phyloP scores from a whole-genome alignment of 2,329 filamentous ascomycete genomes.

The Diaporthe caulivora region DNA sequence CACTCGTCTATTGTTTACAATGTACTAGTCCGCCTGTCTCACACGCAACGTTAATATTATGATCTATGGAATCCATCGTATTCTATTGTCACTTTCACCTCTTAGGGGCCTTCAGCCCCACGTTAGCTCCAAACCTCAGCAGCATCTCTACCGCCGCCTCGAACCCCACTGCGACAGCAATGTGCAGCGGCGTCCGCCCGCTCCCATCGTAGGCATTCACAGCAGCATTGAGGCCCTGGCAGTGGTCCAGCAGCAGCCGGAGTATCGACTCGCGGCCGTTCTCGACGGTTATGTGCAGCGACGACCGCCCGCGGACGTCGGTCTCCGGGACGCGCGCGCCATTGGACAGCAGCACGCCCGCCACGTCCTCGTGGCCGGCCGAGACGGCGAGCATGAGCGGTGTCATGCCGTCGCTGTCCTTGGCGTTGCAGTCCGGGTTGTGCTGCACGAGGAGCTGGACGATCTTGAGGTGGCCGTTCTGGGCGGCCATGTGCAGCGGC shows the following conservation, averaged over 20 bases:
- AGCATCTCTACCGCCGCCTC: constrained; percentile 40
- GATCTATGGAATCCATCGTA: background rate
- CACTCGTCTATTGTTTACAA: background rate
- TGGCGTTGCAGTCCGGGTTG: constrained; percentile 41
- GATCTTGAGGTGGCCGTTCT: constrained; percentile 41
- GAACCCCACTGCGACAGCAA: constrained; percentile 39
- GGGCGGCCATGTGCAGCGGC: constrained; percentile 43
- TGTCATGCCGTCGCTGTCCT: constrained; percentile 5
- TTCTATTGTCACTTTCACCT: background rate
- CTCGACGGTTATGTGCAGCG: background rate
- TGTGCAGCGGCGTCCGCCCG: constrained; percentile 43
- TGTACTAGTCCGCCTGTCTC: background rate
- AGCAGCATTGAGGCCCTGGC: background rate
- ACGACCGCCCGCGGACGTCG: background rate
- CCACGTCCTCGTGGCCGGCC: background rate
- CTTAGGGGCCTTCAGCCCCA: background rate
- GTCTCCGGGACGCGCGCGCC: background rate
- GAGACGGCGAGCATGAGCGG: background rate
- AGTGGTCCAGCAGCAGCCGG: background rate
- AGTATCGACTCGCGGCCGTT: background rate
- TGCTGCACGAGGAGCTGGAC: constrained; percentile 42
- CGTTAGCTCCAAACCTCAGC: constrained; percentile 35
- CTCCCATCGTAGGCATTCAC: constrained; percentile 41
- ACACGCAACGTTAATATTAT: background rate
- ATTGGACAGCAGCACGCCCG: background rate